Base-by-base conservation (phyloP, 1,284 basidiomycete species). In the Heterobasidion irregulare region DNA sequence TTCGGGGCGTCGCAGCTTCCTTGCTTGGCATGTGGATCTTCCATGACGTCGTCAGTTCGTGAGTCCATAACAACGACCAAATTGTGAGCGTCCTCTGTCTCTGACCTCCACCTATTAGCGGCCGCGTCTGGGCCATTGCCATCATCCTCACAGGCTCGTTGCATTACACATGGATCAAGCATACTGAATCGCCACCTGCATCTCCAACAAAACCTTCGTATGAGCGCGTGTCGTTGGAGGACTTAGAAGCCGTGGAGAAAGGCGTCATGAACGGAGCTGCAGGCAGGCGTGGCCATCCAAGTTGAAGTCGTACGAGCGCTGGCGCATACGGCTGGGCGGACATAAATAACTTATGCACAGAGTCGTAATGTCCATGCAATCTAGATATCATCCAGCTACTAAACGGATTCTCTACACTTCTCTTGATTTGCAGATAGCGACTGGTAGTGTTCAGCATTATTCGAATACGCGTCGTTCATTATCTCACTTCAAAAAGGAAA, bases 121-220 rank as follows among this genome's bases (percentile, higher is more conserved):
- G 90, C 2, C 89, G 92, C 34, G 84, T 80, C 9, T 75, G 83
- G 9, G 91, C 91, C 1, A 92, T 94, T 60, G 78, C 76, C 2
- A 82, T 82, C 58, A 94, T 94, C 64, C 82, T 94, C 15, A 64
- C 74, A 26, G 92, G 92, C 15, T 93, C 92, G 0, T 71, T 91
- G 43, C 85, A 84, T 68, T 94, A 94, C 71, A 93, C 91, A 8
- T 93, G 89, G 87, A 76, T 88, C 54, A 92, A 92, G 67, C 83
- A 91, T 64, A 63, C 75, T 60, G 89, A 92, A 67, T 77, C 79
- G 8, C 75, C 75, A 50, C 45, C 53, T 35, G 50, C 60, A 9
- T 9, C 50, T n/a, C 50, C 18, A 35, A 32, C 52, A 33, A 57
- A 53, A 38, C 19, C 55, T 19, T 53, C 56, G 52, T 81, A 82